A percentile compares a stretch with the other conserved stretches of the same genome.
Conservation (phyloP, 441 rosid species). For the Syzygium syzygioides region DNA sequence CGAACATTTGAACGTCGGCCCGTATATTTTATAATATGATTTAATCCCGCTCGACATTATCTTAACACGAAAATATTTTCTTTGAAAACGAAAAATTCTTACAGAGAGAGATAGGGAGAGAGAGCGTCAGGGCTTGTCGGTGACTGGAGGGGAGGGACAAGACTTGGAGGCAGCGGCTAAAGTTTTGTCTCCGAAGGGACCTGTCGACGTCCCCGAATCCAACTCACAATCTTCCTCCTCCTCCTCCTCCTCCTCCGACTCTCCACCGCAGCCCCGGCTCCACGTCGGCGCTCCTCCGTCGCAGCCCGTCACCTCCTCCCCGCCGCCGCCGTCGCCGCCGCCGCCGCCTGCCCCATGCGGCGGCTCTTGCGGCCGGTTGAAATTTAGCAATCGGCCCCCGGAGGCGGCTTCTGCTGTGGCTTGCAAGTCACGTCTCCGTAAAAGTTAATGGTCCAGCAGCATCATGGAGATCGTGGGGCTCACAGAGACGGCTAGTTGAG, state of each 20-base stretch:
- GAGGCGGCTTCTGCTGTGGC: not conserved
- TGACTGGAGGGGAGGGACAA: not conserved
- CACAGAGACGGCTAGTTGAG: not conserved
- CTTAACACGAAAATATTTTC: not conserved
- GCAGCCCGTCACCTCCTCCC: not conserved
- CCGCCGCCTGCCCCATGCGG: not conserved
- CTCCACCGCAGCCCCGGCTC: not conserved
- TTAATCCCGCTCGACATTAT: not conserved
- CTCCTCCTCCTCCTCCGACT: not conserved
- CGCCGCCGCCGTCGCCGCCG: not conserved
- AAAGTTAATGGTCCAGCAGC: not conserved
- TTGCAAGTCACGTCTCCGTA: not conserved
- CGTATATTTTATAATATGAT: not conserved
- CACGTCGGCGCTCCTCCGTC: not conserved
- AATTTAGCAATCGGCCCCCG: not conserved
- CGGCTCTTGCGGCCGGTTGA: not conserved
- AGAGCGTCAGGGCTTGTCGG: not conserved
- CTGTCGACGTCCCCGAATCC: not conserved
- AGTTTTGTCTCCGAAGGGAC: not conserved
- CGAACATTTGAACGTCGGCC: not conserved
- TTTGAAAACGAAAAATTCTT: not conserved
- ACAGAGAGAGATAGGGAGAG: not conserved
- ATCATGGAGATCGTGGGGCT: not conserved
- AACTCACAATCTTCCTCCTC: not conserved
- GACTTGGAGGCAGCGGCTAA: not conserved